Evolutionary conservation across 23 red algal genomes (phyloP).

Genomic region (Gracilaria caudata): DNA sequence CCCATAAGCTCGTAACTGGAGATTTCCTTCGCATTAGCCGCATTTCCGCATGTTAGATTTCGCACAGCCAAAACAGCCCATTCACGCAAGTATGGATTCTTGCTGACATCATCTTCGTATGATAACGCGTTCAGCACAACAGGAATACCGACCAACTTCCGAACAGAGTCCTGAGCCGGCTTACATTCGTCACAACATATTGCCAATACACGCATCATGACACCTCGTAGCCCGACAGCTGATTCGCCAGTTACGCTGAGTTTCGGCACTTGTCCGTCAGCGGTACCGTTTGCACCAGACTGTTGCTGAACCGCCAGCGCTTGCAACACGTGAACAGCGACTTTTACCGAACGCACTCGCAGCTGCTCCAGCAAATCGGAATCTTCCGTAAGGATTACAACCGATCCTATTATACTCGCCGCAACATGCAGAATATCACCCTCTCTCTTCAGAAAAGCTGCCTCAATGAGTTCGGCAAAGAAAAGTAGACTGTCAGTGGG

Average conservation of each 20-base stretch:
- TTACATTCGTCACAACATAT: constrained; percentile 50
- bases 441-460: constrained; percentile 39
- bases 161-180: constrained; percentile 59
- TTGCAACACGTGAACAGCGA: constrained; percentile 51
- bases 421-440: constrained; percentile 33
- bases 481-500: constrained; percentile 50
- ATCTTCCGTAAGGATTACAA: constrained; percentile 41
- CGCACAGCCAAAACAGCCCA: constrained; percentile 75
- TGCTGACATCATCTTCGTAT: constrained; percentile 56
- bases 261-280: not conserved
- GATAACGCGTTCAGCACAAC: constrained; percentile 60
- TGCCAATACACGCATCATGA: constrained; percentile 57
- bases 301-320: constrained; percentile 20
- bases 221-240: constrained; percentile 27
- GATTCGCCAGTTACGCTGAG: constrained; percentile 3
- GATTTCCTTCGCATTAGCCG: constrained; percentile 56
- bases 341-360: constrained; percentile 44
- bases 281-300: not conserved
- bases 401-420: constrained; percentile 52
- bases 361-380: constrained; percentile 51
- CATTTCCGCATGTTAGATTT: constrained; percentile 59
- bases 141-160: constrained; percentile 50
- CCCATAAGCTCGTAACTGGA: constrained; percentile 62
- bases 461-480: constrained; percentile 61
- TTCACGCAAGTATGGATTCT: constrained; percentile 67